Conservation (phyloP, 306 rosid species). For the Cicer pinnatifidum region DNA sequence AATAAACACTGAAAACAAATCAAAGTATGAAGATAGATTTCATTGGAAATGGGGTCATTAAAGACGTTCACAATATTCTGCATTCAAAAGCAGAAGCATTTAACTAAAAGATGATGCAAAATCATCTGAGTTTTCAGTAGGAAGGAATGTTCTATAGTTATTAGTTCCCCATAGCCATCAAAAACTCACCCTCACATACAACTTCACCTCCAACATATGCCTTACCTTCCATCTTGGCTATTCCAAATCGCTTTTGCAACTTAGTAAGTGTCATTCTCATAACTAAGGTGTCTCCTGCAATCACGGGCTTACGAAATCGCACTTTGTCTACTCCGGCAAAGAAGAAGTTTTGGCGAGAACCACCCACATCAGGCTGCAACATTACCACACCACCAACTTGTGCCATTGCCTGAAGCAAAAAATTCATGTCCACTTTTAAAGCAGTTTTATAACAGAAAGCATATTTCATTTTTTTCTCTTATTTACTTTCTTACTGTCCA, state of each 20-base stretch:
- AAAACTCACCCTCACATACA: conserved; percentile 89
- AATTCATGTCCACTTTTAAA: conserved; percentile 13
- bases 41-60: conserved; percentile 27
- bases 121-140: conserved; percentile 27
- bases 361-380: conserved; percentile 93
- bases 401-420: conserved; percentile 81
- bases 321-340: conserved; percentile 94
- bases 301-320: conserved; percentile 84
- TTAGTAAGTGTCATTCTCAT: conserved; percentile 90
- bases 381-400: conserved; percentile 93
- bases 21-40: conserved; percentile 26
- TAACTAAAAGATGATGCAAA: conserved; percentile 32
- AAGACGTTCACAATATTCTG: conserved; percentile 17
- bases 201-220: conserved; percentile 92
- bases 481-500: background rate
- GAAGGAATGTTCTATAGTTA: conserved; percentile 27
- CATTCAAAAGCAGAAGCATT: conserved; percentile 31
- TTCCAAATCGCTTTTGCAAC: conserved; percentile 85
- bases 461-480: background rate
- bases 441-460: background rate
- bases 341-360: conserved; percentile 82
- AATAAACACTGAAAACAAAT: background rate
- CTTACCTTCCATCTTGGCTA: conserved; percentile 95
- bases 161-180: conserved; percentile 72
- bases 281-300: conserved; percentile 91